These are phyloP conservation scores for Groenewaldozyma salmanticensis DNA, from an alignment of 805 yeast species.

Conservation along the genomic window DNA sequence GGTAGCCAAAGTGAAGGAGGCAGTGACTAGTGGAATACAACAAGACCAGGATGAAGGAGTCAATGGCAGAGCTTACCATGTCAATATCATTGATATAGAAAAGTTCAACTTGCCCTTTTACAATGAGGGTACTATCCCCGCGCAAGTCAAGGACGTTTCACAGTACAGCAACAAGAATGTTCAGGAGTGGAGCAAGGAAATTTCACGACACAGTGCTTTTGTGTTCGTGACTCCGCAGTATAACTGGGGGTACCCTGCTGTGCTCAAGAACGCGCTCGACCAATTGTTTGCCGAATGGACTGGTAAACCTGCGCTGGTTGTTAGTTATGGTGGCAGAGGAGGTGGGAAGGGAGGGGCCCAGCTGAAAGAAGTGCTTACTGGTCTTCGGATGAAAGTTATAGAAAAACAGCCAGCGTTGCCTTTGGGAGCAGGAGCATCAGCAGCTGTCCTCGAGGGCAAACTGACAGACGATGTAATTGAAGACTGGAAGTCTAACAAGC, in stretches of 20 bases:
- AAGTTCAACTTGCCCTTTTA: background rate
- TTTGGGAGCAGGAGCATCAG: no score
- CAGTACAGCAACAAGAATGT: constrained; percentile 1
- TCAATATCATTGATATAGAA: no score
- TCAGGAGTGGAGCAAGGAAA: background rate
- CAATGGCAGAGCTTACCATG: no score
- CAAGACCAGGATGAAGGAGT: no score
- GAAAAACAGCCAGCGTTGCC: background rate
- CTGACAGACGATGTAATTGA: no score
- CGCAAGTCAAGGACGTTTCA: background rate
- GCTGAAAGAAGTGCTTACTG: constrained; percentile 9
- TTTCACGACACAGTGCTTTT: constrained; percentile 18
- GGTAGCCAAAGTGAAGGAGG: no score
- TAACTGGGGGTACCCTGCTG: constrained; percentile 32
- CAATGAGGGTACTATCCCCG: background rate
- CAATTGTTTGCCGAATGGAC: constrained; percentile 29
- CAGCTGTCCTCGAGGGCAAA: no score
- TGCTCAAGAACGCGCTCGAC: constrained; percentile 31
- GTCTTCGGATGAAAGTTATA: constrained; percentile 4
- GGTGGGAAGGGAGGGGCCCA: constrained; percentile 24
- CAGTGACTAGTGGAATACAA: no score
- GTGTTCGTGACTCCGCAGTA: constrained; percentile 32
- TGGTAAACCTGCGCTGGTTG: constrained; percentile 27
- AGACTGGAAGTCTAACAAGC: no score
- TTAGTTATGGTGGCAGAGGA: constrained; percentile 28